Percentiles rank a stretch among this genome's conserved stretches.
These are phyloP conservation scores for Chaetothyriales sp. DNA, from an alignment of 2,329 filamentous ascomycete species.

Conservation along the genomic window DNA sequence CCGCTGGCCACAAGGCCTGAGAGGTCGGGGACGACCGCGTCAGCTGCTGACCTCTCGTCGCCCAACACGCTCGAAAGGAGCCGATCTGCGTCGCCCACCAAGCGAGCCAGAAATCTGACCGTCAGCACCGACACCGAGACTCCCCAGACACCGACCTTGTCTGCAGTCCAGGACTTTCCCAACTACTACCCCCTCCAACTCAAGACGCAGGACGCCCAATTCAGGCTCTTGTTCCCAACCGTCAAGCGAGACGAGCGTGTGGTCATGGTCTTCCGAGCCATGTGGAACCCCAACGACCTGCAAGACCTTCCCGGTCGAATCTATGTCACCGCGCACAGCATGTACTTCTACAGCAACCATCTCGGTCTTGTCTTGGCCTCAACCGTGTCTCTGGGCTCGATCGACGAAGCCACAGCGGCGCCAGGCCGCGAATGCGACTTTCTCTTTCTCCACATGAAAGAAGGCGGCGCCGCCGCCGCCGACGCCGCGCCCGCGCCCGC, in stretches of 20 bases:
- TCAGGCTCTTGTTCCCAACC: conserved; percentile 76
- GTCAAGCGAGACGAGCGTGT: conserved; percentile 66
- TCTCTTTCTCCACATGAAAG: conserved; percentile 68
- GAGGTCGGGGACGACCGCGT: not conserved
- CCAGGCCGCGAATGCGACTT: conserved; percentile 87
- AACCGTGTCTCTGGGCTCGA: conserved; percentile 57
- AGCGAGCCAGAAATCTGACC: conserved; percentile 40
- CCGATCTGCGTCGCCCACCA: conserved; percentile 18
- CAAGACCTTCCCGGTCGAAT: conserved; percentile 72
- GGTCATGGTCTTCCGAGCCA: conserved; percentile 81
- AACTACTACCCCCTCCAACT: conserved; percentile 66
- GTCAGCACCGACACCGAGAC: conserved; percentile 40
- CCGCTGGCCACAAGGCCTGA: conserved; percentile 5
- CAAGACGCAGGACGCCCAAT: conserved; percentile 80
- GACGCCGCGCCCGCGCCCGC: conserved; percentile 51
- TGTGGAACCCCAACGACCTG: conserved; percentile 66
- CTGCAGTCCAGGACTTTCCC: conserved; percentile 43
- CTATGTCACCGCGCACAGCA: conserved; percentile 72
- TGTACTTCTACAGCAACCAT: conserved; percentile 96
- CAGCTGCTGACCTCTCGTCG: not conserved
- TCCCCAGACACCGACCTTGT: conserved; percentile 23
- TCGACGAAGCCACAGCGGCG: conserved; percentile 79
- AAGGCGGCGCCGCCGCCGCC: conserved; percentile 44
- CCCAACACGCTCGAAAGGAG: conserved; percentile 10
- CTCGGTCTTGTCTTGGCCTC: conserved; percentile 81